phyloP scores from a whole-genome alignment of 768 basidiomycete genomes.

The Phaeotremella fagi region DNA sequence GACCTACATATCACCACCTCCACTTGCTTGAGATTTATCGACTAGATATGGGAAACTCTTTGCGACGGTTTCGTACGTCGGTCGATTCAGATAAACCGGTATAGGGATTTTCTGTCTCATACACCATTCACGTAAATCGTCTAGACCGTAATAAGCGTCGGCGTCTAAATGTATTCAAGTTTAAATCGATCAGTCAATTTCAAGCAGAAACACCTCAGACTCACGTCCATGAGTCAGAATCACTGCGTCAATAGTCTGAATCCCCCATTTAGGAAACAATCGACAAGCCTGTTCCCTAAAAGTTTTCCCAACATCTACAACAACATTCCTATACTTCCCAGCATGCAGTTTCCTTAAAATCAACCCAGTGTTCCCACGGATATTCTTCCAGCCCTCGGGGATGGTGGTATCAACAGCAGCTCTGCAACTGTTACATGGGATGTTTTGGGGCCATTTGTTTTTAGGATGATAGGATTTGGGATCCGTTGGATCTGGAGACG shows the following conservation, averaged over 20 bases:
- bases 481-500: conserved; percentile 60
- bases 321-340: conserved; percentile 64
- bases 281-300: conserved; percentile 53
- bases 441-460: conserved; percentile 30
- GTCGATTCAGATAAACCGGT: conserved; percentile 32
- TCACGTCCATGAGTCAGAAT: conserved; percentile 78
- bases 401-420: conserved; percentile 47
- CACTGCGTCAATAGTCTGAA: conserved; percentile 68
- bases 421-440: conserved; percentile 53
- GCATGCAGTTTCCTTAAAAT: conserved; percentile 53
- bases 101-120: conserved; percentile 27
- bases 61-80: conserved; percentile 48
- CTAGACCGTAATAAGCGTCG: conserved; percentile 78
- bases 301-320: conserved; percentile 81
- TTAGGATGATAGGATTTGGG: conserved; percentile 26
- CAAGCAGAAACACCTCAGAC: conserved; percentile 1
- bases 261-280: conserved; percentile 62
- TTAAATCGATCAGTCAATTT: background rate
- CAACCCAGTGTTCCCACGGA: conserved; percentile 74
- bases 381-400: conserved; percentile 74
- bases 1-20: conserved; percentile 46
- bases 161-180: too few relatives aligned
- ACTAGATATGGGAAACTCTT: conserved; percentile 63
- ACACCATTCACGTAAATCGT: conserved; percentile 66
- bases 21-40: conserved; percentile 64